Base-by-base conservation (phyloP, 2,329 filamentous ascomycete species). In the Fusarium phyllophilum region DNA sequence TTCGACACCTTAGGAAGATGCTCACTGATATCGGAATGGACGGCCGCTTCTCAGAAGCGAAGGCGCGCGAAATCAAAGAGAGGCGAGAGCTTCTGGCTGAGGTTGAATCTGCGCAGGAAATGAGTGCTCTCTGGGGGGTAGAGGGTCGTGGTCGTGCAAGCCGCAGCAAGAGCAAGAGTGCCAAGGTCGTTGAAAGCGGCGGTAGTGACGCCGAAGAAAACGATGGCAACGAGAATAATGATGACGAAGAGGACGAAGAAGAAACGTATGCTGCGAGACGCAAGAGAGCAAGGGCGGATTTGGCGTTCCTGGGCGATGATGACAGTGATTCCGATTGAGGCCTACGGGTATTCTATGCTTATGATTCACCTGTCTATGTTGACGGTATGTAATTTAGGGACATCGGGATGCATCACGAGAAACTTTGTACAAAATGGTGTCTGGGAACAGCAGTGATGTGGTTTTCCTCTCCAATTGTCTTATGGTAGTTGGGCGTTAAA, bases 61-160 rank as follows among this genome's bases (percentile, higher is more conserved):
- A 93, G 78, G 96, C 96, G 2, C 90, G 88, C 31, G 91, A 94
- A 82, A 98, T 98, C 80, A 96, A 94, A 80, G 96, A 97, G 83
- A 87, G 89, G 78, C 88, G 96, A 60, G 96, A 99, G 83, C 86
- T 99, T 41, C 88, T 90, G 78, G 94, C 92, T 2, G 96, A 99
- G 78, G 85, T 97, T 12, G 94, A 96, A 78, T 92, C 91, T 18
- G 94, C 97, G 22, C 91, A 94, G 80, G 91, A 96, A 80, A 95
- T 94, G 78, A 92, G 94, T 67, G 89, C 90, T 75, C 86, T 89
- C 57, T 98, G 95, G 95, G 96, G 96, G 3, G 82, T 83, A 44
- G 82, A 72, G 22, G 66, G 82, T 4, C 80, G 79, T n/a, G 79
- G 82, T 5, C 82, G 85, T 14, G 84, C 85, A 26, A 87, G 86